Conservation (phyloP, 1,284 basidiomycete genomes). For the Malassezia japonica region DNA sequence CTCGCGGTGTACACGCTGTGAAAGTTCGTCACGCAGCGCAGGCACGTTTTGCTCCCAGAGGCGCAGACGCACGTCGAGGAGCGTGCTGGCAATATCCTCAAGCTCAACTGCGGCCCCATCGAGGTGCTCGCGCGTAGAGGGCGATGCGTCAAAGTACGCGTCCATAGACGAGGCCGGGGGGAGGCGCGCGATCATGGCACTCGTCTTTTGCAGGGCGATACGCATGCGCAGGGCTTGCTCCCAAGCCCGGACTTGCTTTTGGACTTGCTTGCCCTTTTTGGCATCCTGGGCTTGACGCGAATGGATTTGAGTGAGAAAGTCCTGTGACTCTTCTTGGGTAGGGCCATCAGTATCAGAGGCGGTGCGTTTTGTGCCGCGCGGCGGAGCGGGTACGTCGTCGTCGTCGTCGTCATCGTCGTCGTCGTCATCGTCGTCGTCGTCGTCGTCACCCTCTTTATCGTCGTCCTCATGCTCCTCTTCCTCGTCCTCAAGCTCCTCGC, state of each 20-base stretch:
- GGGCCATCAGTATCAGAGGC: neutral
- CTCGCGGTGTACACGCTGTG: neutral
- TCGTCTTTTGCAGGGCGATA: constrained; percentile 31
- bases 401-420: constrained; percentile 10
- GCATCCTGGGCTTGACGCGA: constrained; percentile 30
- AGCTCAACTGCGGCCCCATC: constrained; percentile 19
- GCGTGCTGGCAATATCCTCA: constrained; percentile 12
- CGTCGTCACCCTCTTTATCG: constrained; percentile 11
- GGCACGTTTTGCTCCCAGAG: constrained; percentile 12
- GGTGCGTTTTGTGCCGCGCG: too few relatives aligned
- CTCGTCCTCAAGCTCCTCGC: constrained; percentile 14
- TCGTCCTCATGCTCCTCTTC: constrained; percentile 11
- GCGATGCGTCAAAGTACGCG: neutral
- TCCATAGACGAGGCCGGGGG: neutral
- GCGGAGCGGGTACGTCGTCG: constrained; percentile 1
- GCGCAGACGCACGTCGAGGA: neutral
- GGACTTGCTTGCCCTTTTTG: constrained; percentile 31
- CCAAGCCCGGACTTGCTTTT: constrained; percentile 34
- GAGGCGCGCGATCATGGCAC: constrained; percentile 1
- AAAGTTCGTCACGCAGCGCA: neutral
- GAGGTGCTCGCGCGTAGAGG: neutral
- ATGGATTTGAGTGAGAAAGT: constrained; percentile 26
- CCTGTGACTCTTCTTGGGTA: constrained; percentile 14
- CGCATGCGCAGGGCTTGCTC: constrained; percentile 32
- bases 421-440: constrained; percentile 4